Evolutionary conservation across 164 flowering plant genomes (phyloP), one percentile per base, ranked within the genome.

Genomic region (Nymphaea thermarum): DNA sequence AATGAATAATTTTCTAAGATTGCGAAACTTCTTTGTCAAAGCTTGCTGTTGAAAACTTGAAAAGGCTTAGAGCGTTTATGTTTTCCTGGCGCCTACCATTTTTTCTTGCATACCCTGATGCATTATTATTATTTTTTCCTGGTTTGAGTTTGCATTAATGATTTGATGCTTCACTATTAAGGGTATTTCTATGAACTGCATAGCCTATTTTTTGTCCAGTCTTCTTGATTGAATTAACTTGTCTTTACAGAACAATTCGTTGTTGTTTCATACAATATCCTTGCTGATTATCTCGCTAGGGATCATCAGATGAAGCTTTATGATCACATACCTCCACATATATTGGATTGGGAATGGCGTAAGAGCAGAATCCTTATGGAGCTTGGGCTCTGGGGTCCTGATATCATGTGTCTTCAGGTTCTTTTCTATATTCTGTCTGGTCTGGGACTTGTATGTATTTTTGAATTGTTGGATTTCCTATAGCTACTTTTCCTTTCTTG

Each of bases 401-500:
- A 94, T 69, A 77, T 94, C 45, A 80, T 94, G 85, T 94, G 98
- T 74, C 80, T 94, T 68, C 98, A 94, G 97, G 98, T 90, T 25
- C 1, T 71, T 18, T 62, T 15, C 55, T 10, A 45, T 45, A 45
- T 5, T 45, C 53, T 10, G 11, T 45, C 53, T 45, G 53, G 36
- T 25, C 36, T 1, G 36, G 0, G 36, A 25, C 36, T 25, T 25
- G 36, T 25, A 25, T 25, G 36, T 25, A 25, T 25, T 25, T 25
- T 25, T 25, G 36, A 25, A 25, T 25, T 25, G 36, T 25, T 25
- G 36, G 36, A 25, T 25, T 25, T 25, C 36, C 36, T 25, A 25
- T 25, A 25, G 36, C 36, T 25, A 25, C 36, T 25, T 25, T 25
- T 25, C 36, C 36, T 25, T 25, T 25, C 36, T 25, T 25, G 36